These are phyloP conservation scores for Phytophthora meadii DNA, from an alignment of 352 stramenopile species.

Conservation along the genomic window DNA sequence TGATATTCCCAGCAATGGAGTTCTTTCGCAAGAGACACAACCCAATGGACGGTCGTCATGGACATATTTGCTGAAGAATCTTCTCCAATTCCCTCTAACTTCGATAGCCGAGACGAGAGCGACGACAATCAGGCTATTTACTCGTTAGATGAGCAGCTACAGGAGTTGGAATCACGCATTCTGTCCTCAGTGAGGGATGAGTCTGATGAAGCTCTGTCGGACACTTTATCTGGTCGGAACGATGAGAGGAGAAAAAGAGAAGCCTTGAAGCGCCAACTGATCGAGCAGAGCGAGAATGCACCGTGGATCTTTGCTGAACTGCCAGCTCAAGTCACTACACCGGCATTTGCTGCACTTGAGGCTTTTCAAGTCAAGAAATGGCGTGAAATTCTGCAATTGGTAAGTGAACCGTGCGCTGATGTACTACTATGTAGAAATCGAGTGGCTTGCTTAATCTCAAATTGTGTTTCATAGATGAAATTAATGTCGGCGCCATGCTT, in stretches of 20 bases:
- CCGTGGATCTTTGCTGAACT: constrained; percentile 32
- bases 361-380: constrained; percentile 72
- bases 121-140: constrained; percentile 1
- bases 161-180: constrained; percentile 19
- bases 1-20: not conserved
- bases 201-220: constrained; percentile 3
- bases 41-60: constrained; percentile 12
- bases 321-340: constrained; percentile 13
- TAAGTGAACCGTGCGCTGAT: constrained; percentile 18
- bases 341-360: constrained; percentile 59
- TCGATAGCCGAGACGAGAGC: not conserved
- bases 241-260: constrained; percentile 10
- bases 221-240: constrained; percentile 8
- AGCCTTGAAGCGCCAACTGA: not conserved
- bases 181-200: constrained; percentile 7
- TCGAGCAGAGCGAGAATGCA: constrained; percentile 27
- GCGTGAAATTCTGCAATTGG: constrained; percentile 60
- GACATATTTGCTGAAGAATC: constrained; percentile 5
- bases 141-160: constrained; percentile 19
- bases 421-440: not conserved
- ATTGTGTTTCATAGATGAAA: constrained; percentile 33
- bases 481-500: constrained; percentile 55
- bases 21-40: constrained; percentile 13
- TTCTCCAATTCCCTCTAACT: not conserved
- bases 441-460: not conserved